Evolutionary conservation across 2,329 filamentous ascomycete genomes (phyloP).

Genomic region (Pseudodiploospora longispora): DNA sequence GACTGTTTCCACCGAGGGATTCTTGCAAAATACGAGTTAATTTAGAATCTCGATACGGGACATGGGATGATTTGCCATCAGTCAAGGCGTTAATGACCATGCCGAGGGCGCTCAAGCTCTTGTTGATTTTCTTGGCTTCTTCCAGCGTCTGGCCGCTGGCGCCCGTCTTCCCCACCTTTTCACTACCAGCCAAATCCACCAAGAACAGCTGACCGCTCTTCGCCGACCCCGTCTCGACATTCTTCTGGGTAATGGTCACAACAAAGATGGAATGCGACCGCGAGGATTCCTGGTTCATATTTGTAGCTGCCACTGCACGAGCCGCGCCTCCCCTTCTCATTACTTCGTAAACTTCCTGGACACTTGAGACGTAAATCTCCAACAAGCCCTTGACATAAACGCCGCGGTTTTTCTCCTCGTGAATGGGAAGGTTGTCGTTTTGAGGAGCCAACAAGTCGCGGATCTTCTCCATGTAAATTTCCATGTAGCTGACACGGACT

Average conservation of each 20-base stretch:
- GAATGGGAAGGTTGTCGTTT: conserved; percentile 94
- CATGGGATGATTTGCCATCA: conserved; percentile 91
- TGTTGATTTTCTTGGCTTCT: conserved; percentile 99
- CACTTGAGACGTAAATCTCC: conserved; percentile 92
- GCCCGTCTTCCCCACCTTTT: conserved; percentile 98
- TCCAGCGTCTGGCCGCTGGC: conserved; percentile 95
- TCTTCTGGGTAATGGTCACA: conserved; percentile 94
- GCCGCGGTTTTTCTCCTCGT: conserved; percentile 92
- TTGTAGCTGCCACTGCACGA: conserved; percentile 88
- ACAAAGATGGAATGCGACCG: conserved; percentile 98
- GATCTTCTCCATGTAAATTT: conserved; percentile 99
- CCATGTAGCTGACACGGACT: conserved; percentile 98
- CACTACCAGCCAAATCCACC: conserved; percentile 95
- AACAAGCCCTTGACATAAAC: conserved; percentile 94
- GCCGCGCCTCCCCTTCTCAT: conserved; percentile 88
- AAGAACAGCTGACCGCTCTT: conserved; percentile 96
- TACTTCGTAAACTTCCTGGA: conserved; percentile 93
- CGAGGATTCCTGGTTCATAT: conserved; percentile 99
- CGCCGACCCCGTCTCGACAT: conserved; percentile 88
- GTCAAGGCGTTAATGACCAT: conserved; percentile 99
- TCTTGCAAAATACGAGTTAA: conserved; percentile 96
- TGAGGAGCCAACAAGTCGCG: conserved; percentile 85
- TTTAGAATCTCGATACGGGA: conserved; percentile 97
- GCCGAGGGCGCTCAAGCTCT: conserved; percentile 93
- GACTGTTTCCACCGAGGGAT: conserved; percentile 91